These are phyloP conservation scores for Castanospermum australe DNA, from an alignment of 306 rosid genomes.

Conservation along the genomic window DNA sequence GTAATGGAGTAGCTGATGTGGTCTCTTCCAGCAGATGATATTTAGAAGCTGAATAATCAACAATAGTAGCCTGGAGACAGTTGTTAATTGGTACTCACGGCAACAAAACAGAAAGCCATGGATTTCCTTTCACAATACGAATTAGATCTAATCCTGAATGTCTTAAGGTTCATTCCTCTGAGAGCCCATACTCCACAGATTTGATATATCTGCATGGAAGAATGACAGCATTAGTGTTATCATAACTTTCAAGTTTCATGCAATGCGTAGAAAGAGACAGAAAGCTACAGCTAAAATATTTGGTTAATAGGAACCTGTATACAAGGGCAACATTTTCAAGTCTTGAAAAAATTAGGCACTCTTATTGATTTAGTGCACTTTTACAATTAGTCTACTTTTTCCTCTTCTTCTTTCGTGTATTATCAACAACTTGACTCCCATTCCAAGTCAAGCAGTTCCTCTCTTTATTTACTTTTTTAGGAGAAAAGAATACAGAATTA, in stretches of 20 bases:
- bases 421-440: conserved; percentile 28
- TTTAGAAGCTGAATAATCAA: background rate
- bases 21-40: conserved; percentile 2
- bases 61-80: background rate
- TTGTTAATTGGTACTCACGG: conserved; percentile 21
- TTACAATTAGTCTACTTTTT: conserved; percentile 21
- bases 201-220: conserved; percentile 36
- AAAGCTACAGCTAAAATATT: background rate
- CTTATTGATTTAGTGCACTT: background rate
- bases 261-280: conserved; percentile 19
- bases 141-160: conserved; percentile 1
- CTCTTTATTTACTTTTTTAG: background rate
- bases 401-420: conserved; percentile 15
- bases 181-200: conserved; percentile 8
- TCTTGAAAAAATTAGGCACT: background rate
- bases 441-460: conserved; percentile 24
- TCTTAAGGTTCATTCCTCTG: background rate
- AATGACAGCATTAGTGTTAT: conserved; percentile 23
- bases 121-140: conserved; percentile 10
- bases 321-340: background rate
- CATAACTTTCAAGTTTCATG: conserved; percentile 18
- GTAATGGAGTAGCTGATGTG: background rate
- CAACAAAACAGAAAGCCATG: background rate
- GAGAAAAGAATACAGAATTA: background rate
- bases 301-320: background rate